Percentiles rank a stretch among this genome's conserved stretches.
Conservation (phyloP, 371 early-diverging fungal species). For the Mitosporidium daphniae region DNA sequence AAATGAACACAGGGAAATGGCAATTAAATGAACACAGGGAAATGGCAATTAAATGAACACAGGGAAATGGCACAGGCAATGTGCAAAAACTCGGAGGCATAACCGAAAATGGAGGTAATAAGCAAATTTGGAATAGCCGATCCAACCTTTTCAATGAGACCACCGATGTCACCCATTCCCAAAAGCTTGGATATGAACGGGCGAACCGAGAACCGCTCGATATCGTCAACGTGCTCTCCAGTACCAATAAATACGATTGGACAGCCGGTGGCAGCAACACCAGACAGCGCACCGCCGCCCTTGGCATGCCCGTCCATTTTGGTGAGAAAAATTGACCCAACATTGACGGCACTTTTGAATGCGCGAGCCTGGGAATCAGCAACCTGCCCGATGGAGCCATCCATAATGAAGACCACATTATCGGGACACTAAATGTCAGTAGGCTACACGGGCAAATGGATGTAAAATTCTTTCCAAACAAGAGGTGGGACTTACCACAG, state of each 20-base stretch:
- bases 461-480: too few species aligned
- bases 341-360: constrained; percentile 71
- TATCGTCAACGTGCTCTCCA: constrained; percentile 86
- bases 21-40: too few species aligned
- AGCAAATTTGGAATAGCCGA: too few species aligned
- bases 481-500: too few species aligned
- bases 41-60: too few species aligned
- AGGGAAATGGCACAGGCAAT: too few species aligned
- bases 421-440: too few species aligned
- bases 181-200: constrained; percentile 80
- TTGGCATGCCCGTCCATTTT: constrained; percentile 98
- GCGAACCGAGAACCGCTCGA: constrained; percentile 68
- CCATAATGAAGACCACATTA: constrained; percentile 91
- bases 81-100: too few species aligned
- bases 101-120: too few species aligned
- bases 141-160: constrained; percentile 66
- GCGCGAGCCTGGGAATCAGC: constrained; percentile 82
- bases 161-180: constrained; percentile 73
- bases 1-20: too few species aligned
- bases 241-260: constrained; percentile 93
- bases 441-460: too few species aligned
- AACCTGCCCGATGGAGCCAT: constrained; percentile 95
- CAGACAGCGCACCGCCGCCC: constrained; percentile 95
- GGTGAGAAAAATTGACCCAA: constrained; percentile 90
- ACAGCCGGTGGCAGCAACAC: constrained; percentile 84